Conservation (phyloP, 805 yeast genomes). For the Candida ovalis region DNA sequence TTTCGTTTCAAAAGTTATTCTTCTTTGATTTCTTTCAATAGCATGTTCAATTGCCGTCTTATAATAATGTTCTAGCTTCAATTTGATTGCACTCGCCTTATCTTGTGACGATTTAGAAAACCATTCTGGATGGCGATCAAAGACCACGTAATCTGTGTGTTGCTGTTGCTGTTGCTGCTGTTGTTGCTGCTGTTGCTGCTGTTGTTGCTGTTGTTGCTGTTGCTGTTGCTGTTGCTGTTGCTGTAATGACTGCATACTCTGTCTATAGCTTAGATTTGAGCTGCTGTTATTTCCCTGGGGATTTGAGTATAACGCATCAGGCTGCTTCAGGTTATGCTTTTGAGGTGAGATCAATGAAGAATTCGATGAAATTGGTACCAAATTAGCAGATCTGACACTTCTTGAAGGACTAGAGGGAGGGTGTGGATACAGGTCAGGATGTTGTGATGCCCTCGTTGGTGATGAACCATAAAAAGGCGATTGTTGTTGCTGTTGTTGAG, state of each 20-base stretch:
- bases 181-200: conserved; percentile 3
- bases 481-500: conserved; percentile 12
- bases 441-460: conserved; percentile 21
- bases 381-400: conserved; percentile 28
- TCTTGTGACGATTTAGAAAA: conserved; percentile 75
- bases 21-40: conserved; percentile 90
- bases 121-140: conserved; percentile 79
- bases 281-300: conserved; percentile 27
- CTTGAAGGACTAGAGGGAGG: conserved; percentile 34
- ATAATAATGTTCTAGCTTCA: conserved; percentile 79
- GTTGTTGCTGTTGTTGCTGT: conserved; percentile 9
- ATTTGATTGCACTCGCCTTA: conserved; percentile 76
- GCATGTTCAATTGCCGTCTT: conserved; percentile 87
- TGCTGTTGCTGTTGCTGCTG: conserved; percentile 5
- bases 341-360: conserved; percentile 29
- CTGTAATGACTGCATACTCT: conserved; percentile 7
- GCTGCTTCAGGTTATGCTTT: conserved; percentile 14
- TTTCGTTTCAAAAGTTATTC: conserved; percentile 77
- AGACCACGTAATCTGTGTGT: conserved; percentile 52
- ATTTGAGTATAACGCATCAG: conserved; percentile 19
- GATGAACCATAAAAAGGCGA: conserved; percentile 20
- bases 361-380: conserved; percentile 29
- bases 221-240: conserved; percentile 16
- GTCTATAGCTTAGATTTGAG: conserved; percentile 19
- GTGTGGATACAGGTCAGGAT: conserved; percentile 23